Evolutionary conservation across 2,329 filamentous ascomycete genomes (phyloP), one percentile per base, ranked within the genome.

Genomic region (Alternaria tenuissima): DNA sequence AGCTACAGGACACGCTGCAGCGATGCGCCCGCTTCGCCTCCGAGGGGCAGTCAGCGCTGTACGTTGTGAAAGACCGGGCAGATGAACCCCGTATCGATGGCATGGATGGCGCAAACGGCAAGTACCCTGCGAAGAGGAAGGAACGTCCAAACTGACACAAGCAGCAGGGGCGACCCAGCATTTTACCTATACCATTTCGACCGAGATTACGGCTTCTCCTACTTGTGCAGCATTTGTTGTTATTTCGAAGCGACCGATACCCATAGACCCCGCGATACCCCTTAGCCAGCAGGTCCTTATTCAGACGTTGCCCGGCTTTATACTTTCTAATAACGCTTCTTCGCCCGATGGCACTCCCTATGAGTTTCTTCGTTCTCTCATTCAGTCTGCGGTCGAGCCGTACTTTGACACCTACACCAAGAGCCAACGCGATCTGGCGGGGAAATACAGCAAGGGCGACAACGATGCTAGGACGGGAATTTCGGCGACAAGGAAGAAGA

Each of bases 331-430:
- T 70, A 88, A 86, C 68, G 82, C 86, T 62, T 85, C 88, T 68
- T 88, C 92, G 69, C 90, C 93, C 77, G 89, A 89, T 59, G 86
- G 89, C 57, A 96, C 94, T 46, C 93, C 94, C 4, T 97, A 93
- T 81, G 94, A 98, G 80, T 90, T 94, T 70, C 84, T 99, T 63
- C 93, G 97, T 81, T 93, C 94, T 59, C 87, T 97, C 72, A 88
- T 99, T 67, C 94, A 97, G 80, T 90, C 93, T 77, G 93, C 92
- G 68, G 84, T 99, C 75, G 93, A 92, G 71, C 95, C 96, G 39
- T 98, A 97, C 80, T 99, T 99, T 77, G 94, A 99, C 83, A 94
- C 94, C 70, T 96, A 93, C 78, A 96, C 94, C 59, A 94, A 93
- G 81, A 91, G 67, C 55, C 75, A 77, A 67, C 76, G 76, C 47